Conservation (phyloP, 164 flowering plant genomes). For the Vitis amurensis region DNA sequence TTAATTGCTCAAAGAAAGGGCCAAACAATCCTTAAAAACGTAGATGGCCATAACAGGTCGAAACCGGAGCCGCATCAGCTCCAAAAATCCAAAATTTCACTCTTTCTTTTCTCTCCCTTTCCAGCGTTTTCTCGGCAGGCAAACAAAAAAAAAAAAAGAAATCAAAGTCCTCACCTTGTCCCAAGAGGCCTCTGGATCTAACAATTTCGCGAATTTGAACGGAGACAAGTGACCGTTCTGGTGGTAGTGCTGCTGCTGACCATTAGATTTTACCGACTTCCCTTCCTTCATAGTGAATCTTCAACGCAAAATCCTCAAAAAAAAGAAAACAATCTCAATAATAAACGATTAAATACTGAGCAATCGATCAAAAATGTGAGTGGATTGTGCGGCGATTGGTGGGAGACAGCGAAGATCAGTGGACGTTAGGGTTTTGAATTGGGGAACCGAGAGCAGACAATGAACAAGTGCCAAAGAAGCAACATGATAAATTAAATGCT, state of each 20-base stretch:
- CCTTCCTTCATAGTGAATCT: conserved; percentile 53
- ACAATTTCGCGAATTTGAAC: conserved; percentile 65
- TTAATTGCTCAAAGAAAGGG: too few relatives aligned
- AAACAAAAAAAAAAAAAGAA: background rate
- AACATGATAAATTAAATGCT: background rate
- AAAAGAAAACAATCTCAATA: background rate
- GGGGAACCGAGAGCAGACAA: background rate
- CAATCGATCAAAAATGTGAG: too few relatives aligned
- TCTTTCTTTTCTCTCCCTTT: background rate
- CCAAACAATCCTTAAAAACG: too few relatives aligned
- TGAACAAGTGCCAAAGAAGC: background rate
- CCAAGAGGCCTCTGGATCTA: conserved; percentile 97
- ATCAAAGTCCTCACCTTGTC: conserved; percentile 61
- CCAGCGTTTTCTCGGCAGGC: background rate
- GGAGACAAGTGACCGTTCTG: conserved; percentile 74
- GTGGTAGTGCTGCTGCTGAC: conserved; percentile 35
- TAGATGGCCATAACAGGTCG: too few relatives aligned
- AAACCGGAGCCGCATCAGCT: too few relatives aligned
- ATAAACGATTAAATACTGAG: too few relatives aligned
- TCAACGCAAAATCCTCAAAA: background rate
- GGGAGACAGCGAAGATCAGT: background rate
- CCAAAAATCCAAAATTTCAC: background rate
- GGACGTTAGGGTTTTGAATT: conserved; percentile 14
- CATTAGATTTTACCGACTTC: conserved; percentile 51
- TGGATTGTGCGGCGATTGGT: too few relatives aligned